phyloP scores from a whole-genome alignment of 176 grass and related monocot species.

The Raddia guianensis region DNA sequence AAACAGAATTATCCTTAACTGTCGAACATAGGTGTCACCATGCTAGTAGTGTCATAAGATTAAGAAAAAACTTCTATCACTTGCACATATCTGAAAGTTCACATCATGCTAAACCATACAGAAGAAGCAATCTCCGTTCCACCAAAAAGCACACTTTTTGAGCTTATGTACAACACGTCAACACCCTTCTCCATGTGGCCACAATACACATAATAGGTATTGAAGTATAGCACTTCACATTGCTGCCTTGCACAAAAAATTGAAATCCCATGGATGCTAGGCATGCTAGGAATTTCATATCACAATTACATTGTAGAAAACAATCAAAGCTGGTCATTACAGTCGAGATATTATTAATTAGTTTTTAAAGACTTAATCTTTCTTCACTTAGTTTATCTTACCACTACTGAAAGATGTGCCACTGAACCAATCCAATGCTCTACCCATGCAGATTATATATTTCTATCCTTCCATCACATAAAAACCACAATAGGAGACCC shows the following conservation, averaged over 20 bases:
- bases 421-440: not conserved
- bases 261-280: not conserved
- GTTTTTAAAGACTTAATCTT: constrained; percentile 5
- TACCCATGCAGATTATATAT: constrained; percentile 18
- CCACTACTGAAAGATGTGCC: not conserved
- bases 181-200: not conserved
- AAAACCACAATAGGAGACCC: not conserved
- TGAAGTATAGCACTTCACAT: not conserved
- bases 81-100: constrained; percentile 1
- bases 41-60: constrained; percentile 3
- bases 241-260: not conserved
- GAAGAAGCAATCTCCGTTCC: not conserved
- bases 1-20: not conserved
- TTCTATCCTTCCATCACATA: constrained; percentile 5
- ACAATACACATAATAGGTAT: not conserved
- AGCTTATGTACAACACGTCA: constrained; percentile 7
- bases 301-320: not conserved
- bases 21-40: not conserved
- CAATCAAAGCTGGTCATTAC: not conserved
- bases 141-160: not conserved
- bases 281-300: constrained; percentile 2
- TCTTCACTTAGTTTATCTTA: constrained; percentile 8
- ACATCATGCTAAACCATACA: constrained; percentile 10
- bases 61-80: not conserved
- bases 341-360: constrained; percentile 1